phyloP scores from a whole-genome alignment of 306 rosid species.

The Lablab purpureus region DNA sequence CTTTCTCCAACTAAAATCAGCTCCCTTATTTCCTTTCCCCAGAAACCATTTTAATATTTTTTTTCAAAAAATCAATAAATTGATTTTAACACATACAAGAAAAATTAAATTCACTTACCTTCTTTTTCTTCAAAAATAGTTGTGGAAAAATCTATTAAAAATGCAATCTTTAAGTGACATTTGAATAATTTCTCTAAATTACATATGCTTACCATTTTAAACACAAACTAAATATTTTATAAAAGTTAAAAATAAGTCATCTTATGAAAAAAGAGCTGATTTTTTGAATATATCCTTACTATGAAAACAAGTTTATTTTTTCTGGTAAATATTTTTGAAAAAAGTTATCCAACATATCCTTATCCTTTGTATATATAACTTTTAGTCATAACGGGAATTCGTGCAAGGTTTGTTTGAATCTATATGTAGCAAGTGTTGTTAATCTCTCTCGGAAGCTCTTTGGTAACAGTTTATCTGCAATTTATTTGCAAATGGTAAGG shows the following conservation, averaged over 20 bases:
- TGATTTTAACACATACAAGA: not conserved
- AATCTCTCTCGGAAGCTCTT: not conserved
- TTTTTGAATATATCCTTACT: too few relatives aligned
- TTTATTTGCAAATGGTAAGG: not conserved
- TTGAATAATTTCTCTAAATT: too few relatives aligned
- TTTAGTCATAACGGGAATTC: not conserved
- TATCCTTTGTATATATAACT: too few relatives aligned
- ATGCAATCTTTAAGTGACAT: too few relatives aligned
- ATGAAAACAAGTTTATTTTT: too few relatives aligned
- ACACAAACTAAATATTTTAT: too few relatives aligned
- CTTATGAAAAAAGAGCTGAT: too few relatives aligned
- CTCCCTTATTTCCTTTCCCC: not conserved
- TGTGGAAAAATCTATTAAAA: not conserved
- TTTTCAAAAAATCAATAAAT: not conserved
- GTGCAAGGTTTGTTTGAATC: not conserved
- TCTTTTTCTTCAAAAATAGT: not conserved
- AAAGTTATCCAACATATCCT: not conserved
- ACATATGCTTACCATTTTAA: too few relatives aligned
- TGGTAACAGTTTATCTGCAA: not conserved
- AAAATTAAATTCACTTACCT: not conserved
- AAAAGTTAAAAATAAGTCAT: too few relatives aligned
- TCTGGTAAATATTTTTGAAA: not conserved
- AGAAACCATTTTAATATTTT: not conserved
- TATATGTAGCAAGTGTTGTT: not conserved
- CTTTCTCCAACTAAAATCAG: too few relatives aligned